phyloP scores from a whole-genome alignment of 2,329 filamentous ascomycete species.

The Botrytis paeoniae region DNA sequence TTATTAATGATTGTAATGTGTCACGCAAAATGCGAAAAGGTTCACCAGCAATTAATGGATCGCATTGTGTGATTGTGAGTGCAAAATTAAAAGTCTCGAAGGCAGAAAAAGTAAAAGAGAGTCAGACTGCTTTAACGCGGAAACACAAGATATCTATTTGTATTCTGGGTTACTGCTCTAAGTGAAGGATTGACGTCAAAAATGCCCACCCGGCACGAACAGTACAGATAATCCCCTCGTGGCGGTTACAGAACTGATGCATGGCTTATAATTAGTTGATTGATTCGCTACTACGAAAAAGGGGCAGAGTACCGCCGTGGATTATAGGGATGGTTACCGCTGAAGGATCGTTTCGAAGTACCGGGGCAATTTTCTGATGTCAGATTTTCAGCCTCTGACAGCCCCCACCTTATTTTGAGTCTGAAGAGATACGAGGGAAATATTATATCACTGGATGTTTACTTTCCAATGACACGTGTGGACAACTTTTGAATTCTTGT shows the following conservation, averaged over 20 bases:
- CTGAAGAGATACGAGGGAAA: not conserved
- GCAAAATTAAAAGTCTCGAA: not conserved
- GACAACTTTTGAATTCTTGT: not conserved
- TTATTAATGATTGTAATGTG: not conserved
- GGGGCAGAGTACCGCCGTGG: not conserved
- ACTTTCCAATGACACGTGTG: not conserved
- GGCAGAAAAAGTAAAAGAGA: not conserved
- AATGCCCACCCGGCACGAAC: not conserved
- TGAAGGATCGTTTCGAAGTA: conserved; percentile 1
- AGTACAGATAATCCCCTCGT: not conserved
- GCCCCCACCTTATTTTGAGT: not conserved
- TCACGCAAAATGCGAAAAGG: not conserved
- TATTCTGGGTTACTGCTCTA: not conserved
- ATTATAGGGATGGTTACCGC: not conserved
- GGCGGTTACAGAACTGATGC: not conserved
- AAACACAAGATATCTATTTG: not conserved
- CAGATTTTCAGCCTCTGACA: not conserved
- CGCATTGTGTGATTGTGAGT: not conserved
- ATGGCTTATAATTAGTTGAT: not conserved
- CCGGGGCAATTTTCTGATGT: not conserved
- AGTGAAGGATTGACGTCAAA: not conserved
- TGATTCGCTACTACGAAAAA: not conserved
- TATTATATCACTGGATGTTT: not conserved
- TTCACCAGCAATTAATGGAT: not conserved
- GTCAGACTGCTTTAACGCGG: too few species aligned